Base-by-base conservation (phyloP, 352 stramenopile species). In the Globisporangium echinulatum region DNA sequence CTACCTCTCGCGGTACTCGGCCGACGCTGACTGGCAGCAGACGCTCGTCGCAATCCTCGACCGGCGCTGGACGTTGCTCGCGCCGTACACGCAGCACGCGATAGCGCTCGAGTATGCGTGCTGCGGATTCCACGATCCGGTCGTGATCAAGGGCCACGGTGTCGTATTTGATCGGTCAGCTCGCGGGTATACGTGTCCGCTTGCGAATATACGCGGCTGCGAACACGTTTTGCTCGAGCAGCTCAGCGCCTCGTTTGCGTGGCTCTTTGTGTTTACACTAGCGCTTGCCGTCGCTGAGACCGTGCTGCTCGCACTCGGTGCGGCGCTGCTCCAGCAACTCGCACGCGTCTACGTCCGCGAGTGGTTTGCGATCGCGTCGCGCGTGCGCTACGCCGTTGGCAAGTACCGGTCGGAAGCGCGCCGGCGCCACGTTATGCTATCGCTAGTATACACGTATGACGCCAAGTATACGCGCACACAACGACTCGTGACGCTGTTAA, bases 401-500 rank as follows among this genome's bases (percentile, higher is more conserved):
- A 81, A 71, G 15, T 92, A 85, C 66, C 62, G 61, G 2, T 70
- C 76, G 52, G 67, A 88, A 37, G 65, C 83, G 19, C 67, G 68
- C 3, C 57, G 56, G 7, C 19, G 59, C 10, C 83, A 92, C 54
- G 15, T 88, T 14, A 36, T 76, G 17, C 63, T 86, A 13, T 92
- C 83, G 10, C 46, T 92, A 0, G 52, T 59, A 0, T 53, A 68
- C 40, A 67, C 57, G 3, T 92, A 78, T 52, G 83, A 92, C 53
- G 56, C 65, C 33, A 86, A 87, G 52, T 67, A 85, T 54, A 90
- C 80, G 6, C 77, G 83, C 17, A 15, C 50, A 0, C 80, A 92
- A 59, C 80, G 83, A 2, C 51, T 86, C 8, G 66, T 68, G 14
- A 80, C 70, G 49, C 61, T 90, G 2, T 58, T 87, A 5, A 84